Conservation (phyloP, 2,329 filamentous ascomycete genomes). For the Scytalidium lignicola region DNA sequence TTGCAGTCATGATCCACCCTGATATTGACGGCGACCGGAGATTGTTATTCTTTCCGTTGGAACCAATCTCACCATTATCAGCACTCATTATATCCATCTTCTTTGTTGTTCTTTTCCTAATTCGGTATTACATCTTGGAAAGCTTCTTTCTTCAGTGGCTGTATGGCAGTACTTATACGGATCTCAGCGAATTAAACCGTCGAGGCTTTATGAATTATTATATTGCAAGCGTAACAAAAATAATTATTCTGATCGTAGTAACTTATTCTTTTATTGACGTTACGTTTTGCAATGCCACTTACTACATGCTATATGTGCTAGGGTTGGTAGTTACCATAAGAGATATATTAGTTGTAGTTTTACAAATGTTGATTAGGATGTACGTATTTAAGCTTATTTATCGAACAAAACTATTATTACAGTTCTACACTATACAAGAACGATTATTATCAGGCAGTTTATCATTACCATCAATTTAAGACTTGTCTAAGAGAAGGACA, state of each 20-base stretch:
- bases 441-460: conserved; percentile 24
- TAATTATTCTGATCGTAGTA: conserved; percentile 28
- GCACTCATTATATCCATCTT: neutral
- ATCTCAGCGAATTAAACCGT: conserved; percentile 26
- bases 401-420: conserved; percentile 31
- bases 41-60: too few species aligned
- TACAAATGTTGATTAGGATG: conserved; percentile 33
- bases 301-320: conserved; percentile 20
- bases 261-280: conserved; percentile 32
- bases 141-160: conserved; percentile 23
- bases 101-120: neutral
- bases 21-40: too few species aligned
- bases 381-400: conserved; percentile 37
- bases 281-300: conserved; percentile 20
- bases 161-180: conserved; percentile 26
- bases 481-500: too few species aligned
- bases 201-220: conserved; percentile 37
- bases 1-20: too few species aligned
- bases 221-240: conserved; percentile 31
- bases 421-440: conserved; percentile 27
- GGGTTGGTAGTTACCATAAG: conserved; percentile 28
- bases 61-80: neutral
- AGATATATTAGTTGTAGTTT: conserved; percentile 28
- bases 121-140: conserved; percentile 26
- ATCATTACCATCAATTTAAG: conserved; percentile 26